Conservation (phyloP, 2,329 filamentous ascomycete species). For the Metarhizium sp. region DNA sequence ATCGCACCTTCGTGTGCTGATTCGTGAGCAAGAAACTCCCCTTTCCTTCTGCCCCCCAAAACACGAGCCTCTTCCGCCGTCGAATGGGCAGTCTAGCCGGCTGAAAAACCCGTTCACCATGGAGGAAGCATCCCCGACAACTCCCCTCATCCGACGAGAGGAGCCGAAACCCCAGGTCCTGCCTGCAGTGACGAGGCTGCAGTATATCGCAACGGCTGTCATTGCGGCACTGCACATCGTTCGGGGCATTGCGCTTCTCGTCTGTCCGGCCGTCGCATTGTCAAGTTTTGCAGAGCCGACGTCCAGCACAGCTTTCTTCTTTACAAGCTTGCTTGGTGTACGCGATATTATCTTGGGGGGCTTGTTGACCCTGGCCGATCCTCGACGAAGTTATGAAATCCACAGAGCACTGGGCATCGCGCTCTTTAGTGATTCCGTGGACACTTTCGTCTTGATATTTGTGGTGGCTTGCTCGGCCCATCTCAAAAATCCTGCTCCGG, state of each 20-base stretch:
- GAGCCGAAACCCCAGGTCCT: neutral
- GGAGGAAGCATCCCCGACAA: conserved; percentile 2
- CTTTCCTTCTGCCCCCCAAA: neutral
- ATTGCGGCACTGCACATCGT: conserved; percentile 18
- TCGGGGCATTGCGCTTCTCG: conserved; percentile 19
- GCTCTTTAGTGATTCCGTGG: conserved; percentile 23
- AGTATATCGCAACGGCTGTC: conserved; percentile 13
- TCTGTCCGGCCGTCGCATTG: conserved; percentile 18
- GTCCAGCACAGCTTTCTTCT: conserved; percentile 17
- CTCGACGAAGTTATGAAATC: conserved; percentile 14
- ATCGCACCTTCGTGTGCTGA: neutral
- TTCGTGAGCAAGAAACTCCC: neutral
- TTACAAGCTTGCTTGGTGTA: conserved; percentile 21
- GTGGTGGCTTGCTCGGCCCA: conserved; percentile 21
- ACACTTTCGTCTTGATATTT: conserved; percentile 25
- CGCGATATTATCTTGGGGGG: conserved; percentile 22
- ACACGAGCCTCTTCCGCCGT: neutral
- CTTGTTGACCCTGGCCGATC: conserved; percentile 17
- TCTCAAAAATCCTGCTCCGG: conserved; percentile 18
- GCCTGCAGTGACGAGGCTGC: conserved; percentile 10
- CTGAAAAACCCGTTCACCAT: neutral
- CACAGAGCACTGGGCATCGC: conserved; percentile 20
- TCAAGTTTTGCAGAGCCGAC: conserved; percentile 19
- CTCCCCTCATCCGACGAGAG: conserved; percentile 4
- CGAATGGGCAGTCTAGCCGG: neutral